These are phyloP conservation scores for Sparassis latifolia DNA, from an alignment of 1,284 basidiomycete species.

Conservation along the genomic window DNA sequence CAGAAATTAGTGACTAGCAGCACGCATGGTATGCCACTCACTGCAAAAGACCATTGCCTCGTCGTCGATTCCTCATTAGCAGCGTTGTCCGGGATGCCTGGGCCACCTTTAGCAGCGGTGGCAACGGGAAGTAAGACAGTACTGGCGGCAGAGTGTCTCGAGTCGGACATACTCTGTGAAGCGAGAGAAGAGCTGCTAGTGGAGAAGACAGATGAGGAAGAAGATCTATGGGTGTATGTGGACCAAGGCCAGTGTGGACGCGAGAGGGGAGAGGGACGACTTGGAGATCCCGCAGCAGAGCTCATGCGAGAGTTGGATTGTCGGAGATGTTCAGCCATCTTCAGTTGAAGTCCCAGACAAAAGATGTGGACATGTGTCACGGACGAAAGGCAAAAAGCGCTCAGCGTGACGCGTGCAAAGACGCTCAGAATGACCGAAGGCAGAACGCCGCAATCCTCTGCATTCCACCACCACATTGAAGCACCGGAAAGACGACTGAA, in stretches of 20 bases:
- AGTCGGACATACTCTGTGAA: constrained; percentile 23
- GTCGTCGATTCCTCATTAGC: constrained; percentile 36
- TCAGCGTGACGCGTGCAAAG: no score
- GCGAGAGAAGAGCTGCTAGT: constrained; percentile 18
- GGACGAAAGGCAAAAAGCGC: no score
- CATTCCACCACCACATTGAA: no score
- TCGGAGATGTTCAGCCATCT: constrained; percentile 7
- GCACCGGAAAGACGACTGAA: no score
- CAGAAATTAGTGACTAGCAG: not conserved
- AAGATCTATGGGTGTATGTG: constrained; percentile 31
- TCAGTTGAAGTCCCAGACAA: not conserved
- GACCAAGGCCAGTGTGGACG: constrained; percentile 59
- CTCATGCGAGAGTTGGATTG: not conserved
- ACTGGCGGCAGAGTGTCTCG: constrained; percentile 17
- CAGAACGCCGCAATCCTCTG: no score
- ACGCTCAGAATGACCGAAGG: no score
- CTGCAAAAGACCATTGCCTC: constrained; percentile 59
- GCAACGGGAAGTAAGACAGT: constrained; percentile 18
- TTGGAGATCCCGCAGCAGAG: constrained; percentile 33
- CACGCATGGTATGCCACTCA: constrained; percentile 23
- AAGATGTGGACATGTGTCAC: no score
- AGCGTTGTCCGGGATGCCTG: constrained; percentile 9
- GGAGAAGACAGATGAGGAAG: constrained; percentile 25
- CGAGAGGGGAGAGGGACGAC: constrained; percentile 36
- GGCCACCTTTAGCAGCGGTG: constrained; percentile 11